phyloP scores from a whole-genome alignment of 441 rosid species.

The Corymbia citriodora region DNA sequence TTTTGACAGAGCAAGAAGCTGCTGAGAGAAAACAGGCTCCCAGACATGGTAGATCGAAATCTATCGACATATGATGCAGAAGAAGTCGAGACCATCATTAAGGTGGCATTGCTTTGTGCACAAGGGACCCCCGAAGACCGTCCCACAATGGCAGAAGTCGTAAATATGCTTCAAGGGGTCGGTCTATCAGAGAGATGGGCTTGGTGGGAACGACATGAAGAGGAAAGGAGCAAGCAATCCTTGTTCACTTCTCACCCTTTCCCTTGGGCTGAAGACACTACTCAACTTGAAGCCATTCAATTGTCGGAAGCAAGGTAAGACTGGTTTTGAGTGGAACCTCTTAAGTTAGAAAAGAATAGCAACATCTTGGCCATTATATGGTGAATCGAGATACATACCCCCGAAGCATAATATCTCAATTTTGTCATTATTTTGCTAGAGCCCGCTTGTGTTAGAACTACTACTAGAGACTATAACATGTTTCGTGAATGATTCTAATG shows the following conservation, averaged over 20 bases:
- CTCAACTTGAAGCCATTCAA: slow-evolving; percentile 72
- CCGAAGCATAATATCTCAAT: background rate
- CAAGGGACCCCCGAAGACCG: slow-evolving; percentile 77
- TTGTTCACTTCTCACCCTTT: slow-evolving; percentile 42
- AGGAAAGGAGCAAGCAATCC: slow-evolving; percentile 48
- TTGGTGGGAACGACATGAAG: slow-evolving; percentile 69
- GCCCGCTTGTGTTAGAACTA: background rate
- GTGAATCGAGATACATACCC: background rate
- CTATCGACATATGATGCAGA: slow-evolving; percentile 37
- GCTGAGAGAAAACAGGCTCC: slow-evolving; percentile 60
- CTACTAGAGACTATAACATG: background rate
- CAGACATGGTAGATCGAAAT: slow-evolving; percentile 72
- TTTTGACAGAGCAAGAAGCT: slow-evolving; percentile 60
- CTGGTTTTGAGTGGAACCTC: background rate
- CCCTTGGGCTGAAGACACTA: slow-evolving; percentile 71
- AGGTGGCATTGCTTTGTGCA: slow-evolving; percentile 79
- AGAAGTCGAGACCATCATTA: slow-evolving; percentile 72
- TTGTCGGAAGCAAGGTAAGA: slow-evolving; percentile 65
- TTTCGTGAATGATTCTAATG: background rate
- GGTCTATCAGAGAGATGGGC: slow-evolving; percentile 79
- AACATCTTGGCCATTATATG: background rate
- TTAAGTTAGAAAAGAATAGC: background rate
- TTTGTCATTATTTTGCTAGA: background rate
- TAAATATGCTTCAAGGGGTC: slow-evolving; percentile 68
- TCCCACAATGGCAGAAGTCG: slow-evolving; percentile 72